Evolutionary conservation across 208 protist species (phyloP), one percentile per base, ranked within the genome.

Genomic region (Trypanosoma theileri): DNA sequence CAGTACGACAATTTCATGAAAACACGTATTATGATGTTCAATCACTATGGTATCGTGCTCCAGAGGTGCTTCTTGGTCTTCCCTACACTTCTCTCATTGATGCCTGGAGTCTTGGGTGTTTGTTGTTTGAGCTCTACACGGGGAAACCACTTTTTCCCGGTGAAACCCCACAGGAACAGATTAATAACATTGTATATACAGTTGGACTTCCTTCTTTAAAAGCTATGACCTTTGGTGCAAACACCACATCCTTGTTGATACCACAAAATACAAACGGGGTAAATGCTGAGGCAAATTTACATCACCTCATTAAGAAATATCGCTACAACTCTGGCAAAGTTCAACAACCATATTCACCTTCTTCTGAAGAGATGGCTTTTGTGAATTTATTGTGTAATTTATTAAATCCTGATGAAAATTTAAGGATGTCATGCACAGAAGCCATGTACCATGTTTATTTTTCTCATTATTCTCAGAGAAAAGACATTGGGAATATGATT

Each of bases 11-110:
- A 57, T 92, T 97, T 46, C 79, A 97, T 75, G 96, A 99, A 72
- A 92, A 96, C 68, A 81, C 80, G 0, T 99, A 98, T 78, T 98
- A 96, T 52, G 98, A 99, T 73, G 97, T 98, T 50, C 95, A 98
- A 78, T 97, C 92, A 10, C 74, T 95, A 14, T 94, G 94, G 88
- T 98, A 98, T 76, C 82, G 95, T 46, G 88, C 87, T 10, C 95
- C 95, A 26, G 95, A 98, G 81, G 95, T 98, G 26, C 56, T 98
- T 13, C 82, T 93, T 53, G 85, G 90, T 13, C 35, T 94, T n/a
- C 85, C 90, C 3, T 97, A 96, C 88, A 97, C 95, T 35, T 76
- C 77, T n/a, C 88, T 84, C 44, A 94, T 91, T 67, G 96, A 98
- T 71, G 80, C 93, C n/a, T 98, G 92, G 91, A 87, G 84, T 64